Conservation (phyloP, 2,329 filamentous ascomycete genomes). For the Boeremia lycopersici region DNA sequence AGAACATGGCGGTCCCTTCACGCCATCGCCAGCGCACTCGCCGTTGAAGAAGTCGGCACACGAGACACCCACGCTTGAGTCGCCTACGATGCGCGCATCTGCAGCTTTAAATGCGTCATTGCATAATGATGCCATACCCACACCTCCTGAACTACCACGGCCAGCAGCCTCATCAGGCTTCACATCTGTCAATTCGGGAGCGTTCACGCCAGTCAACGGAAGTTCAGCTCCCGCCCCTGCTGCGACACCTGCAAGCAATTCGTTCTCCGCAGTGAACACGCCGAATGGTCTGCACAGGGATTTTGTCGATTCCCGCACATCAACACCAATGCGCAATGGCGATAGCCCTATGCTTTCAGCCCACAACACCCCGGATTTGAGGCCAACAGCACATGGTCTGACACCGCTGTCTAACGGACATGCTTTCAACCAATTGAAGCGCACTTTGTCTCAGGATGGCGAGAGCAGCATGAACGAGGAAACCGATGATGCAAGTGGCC, state of each 20-base stretch:
- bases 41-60: slow-evolving; percentile 67
- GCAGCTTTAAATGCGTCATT: slow-evolving; percentile 63
- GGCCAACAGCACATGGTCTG: slow-evolving; percentile 54
- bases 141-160: slow-evolving; percentile 61
- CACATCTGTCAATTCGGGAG: slow-evolving; percentile 70
- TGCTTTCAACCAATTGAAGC: slow-evolving; percentile 69
- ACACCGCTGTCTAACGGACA: slow-evolving; percentile 60
- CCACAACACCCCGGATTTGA: slow-evolving; percentile 69
- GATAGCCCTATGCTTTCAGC: slow-evolving; percentile 69
- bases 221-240: slow-evolving; percentile 31
- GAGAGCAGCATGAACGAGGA: slow-evolving; percentile 67
- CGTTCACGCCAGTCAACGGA: slow-evolving; percentile 72
- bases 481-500: slow-evolving; percentile 54
- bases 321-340: slow-evolving; percentile 64
- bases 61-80: slow-evolving; percentile 64
- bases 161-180: slow-evolving; percentile 65
- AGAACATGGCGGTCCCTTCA: slow-evolving; percentile 90
- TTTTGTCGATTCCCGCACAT: slow-evolving; percentile 58
- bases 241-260: slow-evolving; percentile 32
- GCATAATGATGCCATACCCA: slow-evolving; percentile 44
- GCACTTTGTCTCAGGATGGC: slow-evolving; percentile 64
- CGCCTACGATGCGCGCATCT: slow-evolving; percentile 67
- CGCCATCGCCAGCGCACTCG: slow-evolving; percentile 74
- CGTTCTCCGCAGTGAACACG: slow-evolving; percentile 65
- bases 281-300: slow-evolving; percentile 60